Percentiles rank a stretch among this genome's conserved stretches.
These are phyloP conservation scores for Harringtonia aguacate DNA, from an alignment of 2,329 filamentous ascomycete genomes.

Conservation along the genomic window DNA sequence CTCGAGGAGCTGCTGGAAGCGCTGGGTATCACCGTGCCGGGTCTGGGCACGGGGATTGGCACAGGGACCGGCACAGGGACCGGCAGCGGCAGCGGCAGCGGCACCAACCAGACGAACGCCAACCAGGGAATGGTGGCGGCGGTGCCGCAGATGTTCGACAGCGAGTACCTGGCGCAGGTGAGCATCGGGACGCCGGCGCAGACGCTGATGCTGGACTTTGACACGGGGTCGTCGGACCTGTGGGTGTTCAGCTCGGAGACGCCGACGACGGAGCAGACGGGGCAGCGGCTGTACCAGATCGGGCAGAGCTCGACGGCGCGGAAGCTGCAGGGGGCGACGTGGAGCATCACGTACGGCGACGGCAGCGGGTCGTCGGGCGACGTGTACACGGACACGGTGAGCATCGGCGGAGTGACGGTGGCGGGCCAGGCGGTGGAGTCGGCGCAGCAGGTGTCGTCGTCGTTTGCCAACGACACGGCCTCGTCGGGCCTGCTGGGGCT, in stretches of 20 bases:
- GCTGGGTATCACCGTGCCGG: conserved; percentile 1
- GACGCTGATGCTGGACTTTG: conserved; percentile 52
- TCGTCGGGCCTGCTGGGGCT: conserved; percentile 33
- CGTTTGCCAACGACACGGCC: conserved; percentile 25
- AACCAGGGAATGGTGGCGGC: conserved; percentile 20
- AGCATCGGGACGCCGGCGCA: conserved; percentile 42
- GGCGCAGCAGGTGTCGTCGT: conserved; percentile 26
- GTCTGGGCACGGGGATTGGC: neutral
- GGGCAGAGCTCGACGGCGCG: conserved; percentile 24
- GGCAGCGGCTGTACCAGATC: conserved; percentile 26
- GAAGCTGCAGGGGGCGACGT: conserved; percentile 20
- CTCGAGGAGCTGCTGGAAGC: conserved; percentile 14
- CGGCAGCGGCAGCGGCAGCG: neutral
- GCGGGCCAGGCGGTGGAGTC: conserved; percentile 30
- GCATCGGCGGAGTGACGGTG: conserved; percentile 29
- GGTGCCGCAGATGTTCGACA: conserved; percentile 32
- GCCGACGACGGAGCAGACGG: conserved; percentile 19
- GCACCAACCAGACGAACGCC: neutral
- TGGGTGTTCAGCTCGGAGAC: conserved; percentile 33
- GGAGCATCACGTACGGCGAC: conserved; percentile 31
- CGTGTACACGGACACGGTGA: conserved; percentile 31
- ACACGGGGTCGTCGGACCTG: conserved; percentile 58
- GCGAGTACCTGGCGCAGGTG: conserved; percentile 46
- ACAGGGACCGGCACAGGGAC: neutral
- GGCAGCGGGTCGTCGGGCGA: conserved; percentile 28